Evolutionary conservation across 139 green algal genomes (phyloP), one percentile per base, ranked within the genome.

Genomic region (Parachlorella kessleri): DNA sequence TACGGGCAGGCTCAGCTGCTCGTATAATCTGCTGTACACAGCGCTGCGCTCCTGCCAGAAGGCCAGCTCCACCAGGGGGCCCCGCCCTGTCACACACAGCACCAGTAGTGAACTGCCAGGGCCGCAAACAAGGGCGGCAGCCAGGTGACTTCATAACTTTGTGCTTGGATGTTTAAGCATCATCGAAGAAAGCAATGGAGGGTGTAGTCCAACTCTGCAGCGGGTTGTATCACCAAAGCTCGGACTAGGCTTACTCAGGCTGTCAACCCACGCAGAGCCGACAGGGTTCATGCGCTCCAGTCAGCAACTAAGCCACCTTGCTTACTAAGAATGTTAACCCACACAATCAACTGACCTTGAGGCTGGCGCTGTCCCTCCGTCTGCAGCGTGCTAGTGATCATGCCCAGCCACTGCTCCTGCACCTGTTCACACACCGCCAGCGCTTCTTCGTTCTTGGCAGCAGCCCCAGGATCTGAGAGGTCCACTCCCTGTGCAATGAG

Each of bases 31-130:
- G 39, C 81, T 86, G 28, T 97, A 86, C 55, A 91, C 85, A 24
- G 88, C 90, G 64, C 92, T 94, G 7, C 92, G 83, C 70, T 91
- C 86, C 21, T 91, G 79, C 94, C 94, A 98, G 77, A 95, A 95
- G 48, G 97, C 88, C 63, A 98, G 94, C 84, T 98, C 94, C 39
- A 87, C 93, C 71, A 97, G 84, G 3, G 94, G 94, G 24, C 92
- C 48, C 21, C 26, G 66, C 3, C 48, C 48, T 59, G 48, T 18
- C 14, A 14, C 14, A 28, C 21, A 59, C 48, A 59, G 21, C n/a
- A n/a, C n/a, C n/a, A 59, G 48, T 59, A 59, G 48, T 28, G 14
- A 18, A 59, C 21, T 14, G 48, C 48, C 14, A 59, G 14, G 21
- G 14, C 48, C 14, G 21, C 14, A 59, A 59, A 59, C 21, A 59